Percentiles rank a stretch among this genome's conserved stretches.
Evolutionary conservation across 2,329 filamentous ascomycete genomes (phyloP).

Genomic region (Cadophora luteo-olivacea): DNA sequence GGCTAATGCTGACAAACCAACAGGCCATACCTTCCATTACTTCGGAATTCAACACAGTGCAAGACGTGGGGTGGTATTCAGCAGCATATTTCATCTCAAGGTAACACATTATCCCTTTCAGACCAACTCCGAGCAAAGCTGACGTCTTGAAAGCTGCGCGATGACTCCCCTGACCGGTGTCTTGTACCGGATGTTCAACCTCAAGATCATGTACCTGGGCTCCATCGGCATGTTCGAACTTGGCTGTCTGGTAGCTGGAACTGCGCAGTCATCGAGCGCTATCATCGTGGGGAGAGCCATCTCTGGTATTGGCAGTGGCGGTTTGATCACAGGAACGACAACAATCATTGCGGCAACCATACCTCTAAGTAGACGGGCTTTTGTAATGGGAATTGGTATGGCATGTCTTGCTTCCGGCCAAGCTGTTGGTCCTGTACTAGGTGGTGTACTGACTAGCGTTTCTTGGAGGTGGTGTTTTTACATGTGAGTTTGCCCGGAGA

Average conservation of each 20-base stretch:
- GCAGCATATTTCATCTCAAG: not conserved
- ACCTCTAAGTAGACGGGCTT: constrained; percentile 1
- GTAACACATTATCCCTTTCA: not conserved
- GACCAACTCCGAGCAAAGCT: not conserved
- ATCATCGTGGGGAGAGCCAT: not conserved
- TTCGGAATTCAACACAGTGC: not conserved
- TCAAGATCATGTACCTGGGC: not conserved
- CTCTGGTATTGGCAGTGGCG: not conserved
- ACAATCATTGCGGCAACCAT: not conserved
- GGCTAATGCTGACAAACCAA: not conserved
- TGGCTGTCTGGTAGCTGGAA: not conserved
- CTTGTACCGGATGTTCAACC: not conserved
- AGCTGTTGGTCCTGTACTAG: not conserved
- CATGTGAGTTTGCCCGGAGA: not conserved
- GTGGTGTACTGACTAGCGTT: not conserved
- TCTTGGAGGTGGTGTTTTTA: not conserved
- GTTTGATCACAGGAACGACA: not conserved
- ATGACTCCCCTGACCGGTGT: not conserved
- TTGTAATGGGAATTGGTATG: not conserved
- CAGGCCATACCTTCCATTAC: not conserved
- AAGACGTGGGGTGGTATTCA: not conserved
- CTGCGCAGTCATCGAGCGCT: not conserved
- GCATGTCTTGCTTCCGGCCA: not conserved
- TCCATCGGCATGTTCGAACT: not conserved
- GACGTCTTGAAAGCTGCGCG: not conserved